Evolutionary conservation across 1,284 basidiomycete species (phyloP), one percentile per base, ranked within the genome.

Genomic region (Cryptococcus sp.): DNA sequence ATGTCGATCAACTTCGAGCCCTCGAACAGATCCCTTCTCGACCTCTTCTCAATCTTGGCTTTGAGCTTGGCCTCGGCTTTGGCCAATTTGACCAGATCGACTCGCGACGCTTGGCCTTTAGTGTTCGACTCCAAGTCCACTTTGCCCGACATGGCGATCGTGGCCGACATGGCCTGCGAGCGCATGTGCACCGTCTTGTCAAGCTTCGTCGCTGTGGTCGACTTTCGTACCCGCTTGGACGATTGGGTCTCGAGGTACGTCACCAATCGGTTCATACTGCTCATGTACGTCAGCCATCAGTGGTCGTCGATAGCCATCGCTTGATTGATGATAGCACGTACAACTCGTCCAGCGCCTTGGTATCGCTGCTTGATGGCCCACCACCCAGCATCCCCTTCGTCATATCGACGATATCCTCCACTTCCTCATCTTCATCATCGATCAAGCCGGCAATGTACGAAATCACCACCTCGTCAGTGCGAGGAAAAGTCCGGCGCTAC

Each of bases 1-100:
- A 92, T 88, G 74, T 97, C 92, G 59, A 99, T 85, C 38, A 99
- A 82, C 78, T 96, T 98, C 22, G 91, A 94, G 17, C 93, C 93
- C 78, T 98, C 94, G 79, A 97, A 99, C 44, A 97, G 82, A 80
- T 93, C 90, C 67, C 90, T 82, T 60, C 86, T 86, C 15, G 65
- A 64, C 40, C 71, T 53, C 80, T 99, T 99, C 80, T 97, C 93
- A 66, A 97, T 93, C 81, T 99, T 99, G 44, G 93, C 93, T 82
- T 88, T 88, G 61, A 99, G 87, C 79, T 99, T 99, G 3, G 93
- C 92, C 79, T 99, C 96, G 68, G 96, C 93, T 78, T 98, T 98
- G 78, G 97, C 96, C 17, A 99, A 86, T 74, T 97, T 98, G 81
- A 92, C 94, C 64, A 99, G 86, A 81, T 99, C 96, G 57, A 99